These are phyloP conservation scores for Stemphylium beticola DNA, from an alignment of 2,329 filamentous ascomycete genomes.

Conservation along the genomic window DNA sequence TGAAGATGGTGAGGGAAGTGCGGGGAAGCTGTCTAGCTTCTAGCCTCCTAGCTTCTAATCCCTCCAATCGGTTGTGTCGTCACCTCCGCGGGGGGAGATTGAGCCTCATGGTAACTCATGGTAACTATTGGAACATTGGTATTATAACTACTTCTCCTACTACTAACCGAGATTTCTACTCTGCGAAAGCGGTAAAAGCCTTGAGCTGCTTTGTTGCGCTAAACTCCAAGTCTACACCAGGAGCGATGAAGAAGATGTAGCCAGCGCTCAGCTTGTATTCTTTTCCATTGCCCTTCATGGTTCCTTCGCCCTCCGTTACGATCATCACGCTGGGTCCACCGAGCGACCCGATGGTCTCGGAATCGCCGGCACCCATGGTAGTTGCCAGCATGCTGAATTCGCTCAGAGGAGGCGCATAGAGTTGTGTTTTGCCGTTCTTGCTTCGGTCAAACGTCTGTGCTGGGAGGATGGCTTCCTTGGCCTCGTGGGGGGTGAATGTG, in stretches of 20 bases:
- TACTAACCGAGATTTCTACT: slow-evolving; percentile 31
- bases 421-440: slow-evolving; percentile 64
- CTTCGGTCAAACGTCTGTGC: slow-evolving; percentile 59
- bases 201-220: slow-evolving; percentile 53
- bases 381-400: slow-evolving; percentile 74
- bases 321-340: slow-evolving; percentile 69
- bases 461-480: slow-evolving; percentile 63
- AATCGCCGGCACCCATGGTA: slow-evolving; percentile 62
- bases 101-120: slow-evolving; percentile 16
- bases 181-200: slow-evolving; percentile 57
- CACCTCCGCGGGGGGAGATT: slow-evolving; percentile 12
- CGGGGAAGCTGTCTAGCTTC: slow-evolving; percentile 20
- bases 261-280: slow-evolving; percentile 65
- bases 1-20: slow-evolving; percentile 2
- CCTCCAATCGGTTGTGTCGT: slow-evolving; percentile 26
- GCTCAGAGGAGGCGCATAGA: slow-evolving; percentile 71
- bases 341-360: slow-evolving; percentile 62
- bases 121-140: neutral
- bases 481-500: slow-evolving; percentile 67
- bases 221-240: slow-evolving; percentile 59
- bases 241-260: slow-evolving; percentile 70
- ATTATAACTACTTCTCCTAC: neutral
- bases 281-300: slow-evolving; percentile 61
- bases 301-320: slow-evolving; percentile 65
- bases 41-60: neutral